Percentiles rank a stretch among this genome's conserved stretches.
Conservation (phyloP, 176 grass and related monocot species). For the Triticum timopheevii region DNA sequence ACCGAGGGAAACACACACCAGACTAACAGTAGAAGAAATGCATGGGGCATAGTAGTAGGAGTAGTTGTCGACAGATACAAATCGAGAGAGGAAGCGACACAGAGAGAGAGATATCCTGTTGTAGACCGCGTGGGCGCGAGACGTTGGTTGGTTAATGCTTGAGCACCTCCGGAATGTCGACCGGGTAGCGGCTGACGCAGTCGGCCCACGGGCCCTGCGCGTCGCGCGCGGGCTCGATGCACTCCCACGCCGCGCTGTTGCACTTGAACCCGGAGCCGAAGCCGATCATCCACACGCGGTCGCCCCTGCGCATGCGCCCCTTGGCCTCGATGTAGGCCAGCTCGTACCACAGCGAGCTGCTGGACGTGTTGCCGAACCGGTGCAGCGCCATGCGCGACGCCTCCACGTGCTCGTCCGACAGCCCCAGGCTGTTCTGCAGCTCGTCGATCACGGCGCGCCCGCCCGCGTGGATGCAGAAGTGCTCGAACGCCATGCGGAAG, state of each 20-base stretch:
- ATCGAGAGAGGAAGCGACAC: not conserved
- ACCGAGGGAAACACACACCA: not conserved
- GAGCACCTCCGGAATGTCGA: constrained; percentile 55
- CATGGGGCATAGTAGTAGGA: not conserved
- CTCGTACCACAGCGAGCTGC: constrained; percentile 93
- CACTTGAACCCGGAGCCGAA: constrained; percentile 96
- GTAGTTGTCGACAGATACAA: not conserved
- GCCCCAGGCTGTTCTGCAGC: constrained; percentile 60
- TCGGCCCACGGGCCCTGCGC: constrained; percentile 49
- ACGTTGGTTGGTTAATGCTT: not conserved
- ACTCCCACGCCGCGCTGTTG: constrained; percentile 90
- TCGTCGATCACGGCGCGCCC: constrained; percentile 81
- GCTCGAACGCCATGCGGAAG: constrained; percentile 76
- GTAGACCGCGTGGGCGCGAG: not conserved
- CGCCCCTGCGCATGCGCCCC: constrained; percentile 54
- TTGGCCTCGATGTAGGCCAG: constrained; percentile 83
- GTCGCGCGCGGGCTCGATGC: constrained; percentile 33
- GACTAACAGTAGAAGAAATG: not conserved
- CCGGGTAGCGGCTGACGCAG: constrained; percentile 53
- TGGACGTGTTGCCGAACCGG: constrained; percentile 89
- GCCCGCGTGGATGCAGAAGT: constrained; percentile 90
- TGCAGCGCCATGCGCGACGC: constrained; percentile 83
- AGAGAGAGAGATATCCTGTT: not conserved
- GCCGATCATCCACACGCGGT: constrained; percentile 85
- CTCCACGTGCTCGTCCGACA: constrained; percentile 71